Percentiles rank a stretch among this genome's conserved stretches.
Conservation (phyloP, 2,329 filamentous ascomycete genomes). For the Arthrobotrys sphaeroides region DNA sequence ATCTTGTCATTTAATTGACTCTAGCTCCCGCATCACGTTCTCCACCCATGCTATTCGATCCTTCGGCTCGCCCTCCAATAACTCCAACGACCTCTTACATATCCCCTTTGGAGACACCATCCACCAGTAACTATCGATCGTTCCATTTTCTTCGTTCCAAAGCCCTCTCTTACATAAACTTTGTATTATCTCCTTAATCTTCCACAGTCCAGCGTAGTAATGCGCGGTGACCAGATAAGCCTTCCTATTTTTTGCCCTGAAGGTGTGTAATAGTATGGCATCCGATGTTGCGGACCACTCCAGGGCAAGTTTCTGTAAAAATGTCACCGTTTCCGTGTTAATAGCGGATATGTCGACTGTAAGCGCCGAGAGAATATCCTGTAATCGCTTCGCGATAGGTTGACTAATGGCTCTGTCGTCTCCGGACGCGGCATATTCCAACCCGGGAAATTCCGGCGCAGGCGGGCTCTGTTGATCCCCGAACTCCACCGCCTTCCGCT, state of each 20-base stretch:
- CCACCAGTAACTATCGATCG: conserved; percentile 41
- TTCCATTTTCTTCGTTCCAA: conserved; percentile 20
- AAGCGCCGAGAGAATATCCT: neutral
- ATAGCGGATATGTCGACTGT: neutral
- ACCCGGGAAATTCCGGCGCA: conserved; percentile 22
- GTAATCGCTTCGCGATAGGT: neutral
- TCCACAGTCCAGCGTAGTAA: conserved; percentile 40
- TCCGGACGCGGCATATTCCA: conserved; percentile 32
- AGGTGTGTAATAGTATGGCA: conserved; percentile 9
- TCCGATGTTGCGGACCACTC: conserved; percentile 27
- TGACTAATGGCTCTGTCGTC: conserved; percentile 25
- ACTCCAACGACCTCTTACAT: conserved; percentile 27
- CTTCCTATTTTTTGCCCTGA: conserved; percentile 24
- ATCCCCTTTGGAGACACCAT: conserved; percentile 8
- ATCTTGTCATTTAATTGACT: neutral
- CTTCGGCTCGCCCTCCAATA: conserved; percentile 9
- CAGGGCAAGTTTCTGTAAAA: conserved; percentile 16
- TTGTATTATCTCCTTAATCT: conserved; percentile 32
- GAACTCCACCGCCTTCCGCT: neutral
- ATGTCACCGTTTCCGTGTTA: neutral
- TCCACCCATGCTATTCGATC: conserved; percentile 34
- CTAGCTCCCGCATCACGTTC: conserved; percentile 21
- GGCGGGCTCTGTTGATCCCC: neutral
- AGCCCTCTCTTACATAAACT: conserved; percentile 10
- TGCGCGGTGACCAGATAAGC: conserved; percentile 42